These are phyloP conservation scores for Aspergillus sp. DNA, from an alignment of 2,329 filamentous ascomycete species.

Conservation along the genomic window DNA sequence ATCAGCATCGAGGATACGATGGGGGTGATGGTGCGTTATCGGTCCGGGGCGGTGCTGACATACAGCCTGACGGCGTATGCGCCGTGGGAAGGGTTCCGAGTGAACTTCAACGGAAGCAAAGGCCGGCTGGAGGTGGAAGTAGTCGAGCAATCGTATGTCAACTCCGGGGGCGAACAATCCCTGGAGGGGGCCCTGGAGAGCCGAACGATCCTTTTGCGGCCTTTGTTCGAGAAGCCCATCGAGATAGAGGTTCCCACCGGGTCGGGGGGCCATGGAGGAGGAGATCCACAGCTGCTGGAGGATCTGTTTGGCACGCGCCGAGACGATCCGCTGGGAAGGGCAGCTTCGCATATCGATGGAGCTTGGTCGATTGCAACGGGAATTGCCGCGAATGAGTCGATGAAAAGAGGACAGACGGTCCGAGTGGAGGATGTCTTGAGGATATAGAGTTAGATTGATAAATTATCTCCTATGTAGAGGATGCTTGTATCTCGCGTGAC, in stretches of 20 bases:
- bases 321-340: slow-evolving; percentile 52
- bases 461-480: neutral
- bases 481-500: too few species aligned
- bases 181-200: slow-evolving; percentile 27
- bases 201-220: slow-evolving; percentile 43
- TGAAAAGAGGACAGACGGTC: slow-evolving; percentile 57
- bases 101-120: slow-evolving; percentile 47
- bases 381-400: slow-evolving; percentile 59
- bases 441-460: neutral
- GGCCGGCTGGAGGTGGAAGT: slow-evolving; percentile 62
- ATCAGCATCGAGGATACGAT: slow-evolving; percentile 66
- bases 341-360: slow-evolving; percentile 59
- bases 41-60: slow-evolving; percentile 57
- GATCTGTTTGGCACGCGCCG: slow-evolving; percentile 55
- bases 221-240: slow-evolving; percentile 56
- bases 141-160: slow-evolving; percentile 57
- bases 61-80: slow-evolving; percentile 58
- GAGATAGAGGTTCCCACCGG: slow-evolving; percentile 55
- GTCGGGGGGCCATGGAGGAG: slow-evolving; percentile 59
- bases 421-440: slow-evolving; percentile 50
- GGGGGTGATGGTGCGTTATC: slow-evolving; percentile 59
- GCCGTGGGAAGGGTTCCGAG: slow-evolving; percentile 47
- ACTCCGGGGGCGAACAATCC: slow-evolving; percentile 59
- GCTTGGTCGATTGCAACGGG: slow-evolving; percentile 60
- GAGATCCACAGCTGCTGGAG: slow-evolving; percentile 56